Evolutionary conservation across 2,329 filamentous ascomycete species (phyloP), one percentile per base, ranked within the genome.

Genomic region (Chaetoscypha palmicola): DNA sequence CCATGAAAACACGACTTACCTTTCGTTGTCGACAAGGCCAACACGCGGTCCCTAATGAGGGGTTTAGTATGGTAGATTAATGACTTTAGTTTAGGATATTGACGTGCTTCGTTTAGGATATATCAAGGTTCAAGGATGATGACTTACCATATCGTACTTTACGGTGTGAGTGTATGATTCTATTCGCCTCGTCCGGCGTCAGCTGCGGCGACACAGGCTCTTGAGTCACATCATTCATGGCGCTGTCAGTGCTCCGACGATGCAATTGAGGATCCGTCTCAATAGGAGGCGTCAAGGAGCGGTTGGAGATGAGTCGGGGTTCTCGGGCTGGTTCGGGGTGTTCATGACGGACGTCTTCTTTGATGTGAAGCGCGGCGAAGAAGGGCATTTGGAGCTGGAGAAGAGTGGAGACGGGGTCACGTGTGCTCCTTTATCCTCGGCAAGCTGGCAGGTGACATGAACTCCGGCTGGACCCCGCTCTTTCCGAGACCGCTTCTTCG

Each of bases 1-100:
- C 24, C 12, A 7, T 28, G 7, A 28, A 28, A 28, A 12, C 7
- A 28, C 24, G 7, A 12, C 12, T 28, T 28, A 28, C 24, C 63
- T 83, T 82, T 51, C 79, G 71, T 62, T 82, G 79, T 35, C 79
- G 70, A 58, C 79, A 83, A 10, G 79, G 79, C 77, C 78, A 83
- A 56, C 79, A 83, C 46, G 43, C 51, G 16, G 60, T 61, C 17
- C 60, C 58, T 57, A 43, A 28, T 41, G 35, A 38, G 21, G 42
- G 31, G 11, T 35, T n/a, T 33, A 30, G 33, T 14, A 4, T 22
- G 19, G 20, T 5, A 24, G 20, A 24, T 11, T 31, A 17, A n/a
- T 17, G 23, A 17, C 46, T 22, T n/a, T 16, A 12, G 10, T 34
- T 19, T 19, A 9, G 10, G 17, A 34, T 17, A 14, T 10, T 10